A percentile compares a stretch with the other conserved stretches of the same genome.
These are phyloP conservation scores for Blastocystis sp. DNA, from an alignment of 352 stramenopile species.

Conservation along the genomic window DNA sequence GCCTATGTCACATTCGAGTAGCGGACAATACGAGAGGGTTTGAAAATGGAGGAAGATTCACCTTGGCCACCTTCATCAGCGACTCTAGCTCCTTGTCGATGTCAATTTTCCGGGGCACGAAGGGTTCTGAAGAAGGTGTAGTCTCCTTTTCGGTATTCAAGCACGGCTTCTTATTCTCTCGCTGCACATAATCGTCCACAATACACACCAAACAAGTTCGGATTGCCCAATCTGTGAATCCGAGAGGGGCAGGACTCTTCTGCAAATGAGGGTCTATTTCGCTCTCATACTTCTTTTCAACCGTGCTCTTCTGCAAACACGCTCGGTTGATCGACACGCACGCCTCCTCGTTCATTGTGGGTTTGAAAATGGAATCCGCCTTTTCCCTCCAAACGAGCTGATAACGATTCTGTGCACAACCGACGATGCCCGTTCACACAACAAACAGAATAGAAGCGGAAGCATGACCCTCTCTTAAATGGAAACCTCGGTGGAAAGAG, in stretches of 20 bases:
- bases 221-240: conserved; percentile 9
- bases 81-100: conserved; percentile 62
- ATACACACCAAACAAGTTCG: background rate
- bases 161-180: conserved; percentile 10
- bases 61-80: background rate
- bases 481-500: background rate
- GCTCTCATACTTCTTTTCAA: conserved; percentile 19
- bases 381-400: background rate
- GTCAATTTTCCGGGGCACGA: conserved; percentile 51
- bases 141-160: background rate
- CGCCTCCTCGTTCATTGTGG: background rate
- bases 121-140: background rate
- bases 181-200: background rate
- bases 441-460: background rate
- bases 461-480: conserved; percentile 15
- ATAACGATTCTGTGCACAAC: background rate
- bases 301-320: background rate
- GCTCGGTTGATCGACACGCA: background rate
- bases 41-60: background rate
- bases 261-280: background rate
- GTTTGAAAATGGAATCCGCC: background rate
- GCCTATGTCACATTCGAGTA: too few species aligned
- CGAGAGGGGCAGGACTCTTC: conserved; percentile 29
- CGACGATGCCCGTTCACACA: background rate
- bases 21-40: background rate